Evolutionary conservation across 2,329 filamentous ascomycete genomes (phyloP), one percentile per base, ranked within the genome.

Genomic region (Tolypocladium pustulatum): DNA sequence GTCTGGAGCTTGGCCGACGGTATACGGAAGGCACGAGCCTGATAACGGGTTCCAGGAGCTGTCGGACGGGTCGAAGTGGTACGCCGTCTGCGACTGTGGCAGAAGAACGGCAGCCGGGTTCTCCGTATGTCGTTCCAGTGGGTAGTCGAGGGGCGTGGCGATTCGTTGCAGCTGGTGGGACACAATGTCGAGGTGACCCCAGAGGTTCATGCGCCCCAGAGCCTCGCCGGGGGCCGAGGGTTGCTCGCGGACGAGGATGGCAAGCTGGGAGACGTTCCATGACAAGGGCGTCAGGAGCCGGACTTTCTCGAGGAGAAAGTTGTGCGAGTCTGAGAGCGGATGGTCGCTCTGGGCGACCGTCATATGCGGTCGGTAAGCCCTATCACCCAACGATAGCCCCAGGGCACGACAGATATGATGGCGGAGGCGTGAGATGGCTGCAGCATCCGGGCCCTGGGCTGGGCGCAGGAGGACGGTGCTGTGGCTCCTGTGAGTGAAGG

Each of bases 341-440:
- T 82, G 76, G 40, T 79, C 75, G 49, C 76, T 82, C 64, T 88
- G 84, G 0, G 81, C 85, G 30, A 88, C 70, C 0, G 83, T 87
- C 69, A 88, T 69, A 67, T 88, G 84, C 7, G 68, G 67, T 9
- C 59, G 72, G 60, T 74, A 80, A 0, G 59, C 56, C 27, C 27
- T 8, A 4, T 61, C 61, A 13, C 63, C 58, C 5, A 60, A 60
- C 4, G 59, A 37, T 43, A 70, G 69, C 1, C 71, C 71, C 20
- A 82, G 64, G 1, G 71, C 69, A 4, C 58, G 58, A n/a, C 77
- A 62, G 10, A 81, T 61, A 2, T 59, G 49, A 7, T 64, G 61
- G 22, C 73, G 70, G 58, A 82, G 66, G 38, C 66, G 52, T 5
- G 54, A 61, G 3, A 81, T 20, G 15, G 57, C 25, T 58, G 64